Evolutionary conservation across 2,329 filamentous ascomycete species (phyloP).

Genomic region (Exophiala spinifera): DNA sequence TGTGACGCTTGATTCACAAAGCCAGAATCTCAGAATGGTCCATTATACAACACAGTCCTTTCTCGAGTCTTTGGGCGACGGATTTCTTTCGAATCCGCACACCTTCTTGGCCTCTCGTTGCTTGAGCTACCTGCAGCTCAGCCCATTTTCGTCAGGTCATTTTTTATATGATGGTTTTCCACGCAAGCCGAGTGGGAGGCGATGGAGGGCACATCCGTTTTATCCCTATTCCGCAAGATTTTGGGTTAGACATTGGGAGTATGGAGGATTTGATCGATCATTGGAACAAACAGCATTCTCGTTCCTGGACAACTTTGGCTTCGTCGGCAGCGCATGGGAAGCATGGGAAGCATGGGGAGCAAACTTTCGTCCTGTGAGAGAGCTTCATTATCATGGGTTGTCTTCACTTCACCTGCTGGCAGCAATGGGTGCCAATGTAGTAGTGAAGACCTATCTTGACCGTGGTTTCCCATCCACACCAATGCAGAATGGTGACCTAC

Average conservation of each 20-base stretch:
- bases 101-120: conserved; percentile 34
- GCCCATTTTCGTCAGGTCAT: conserved; percentile 26
- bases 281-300: background rate
- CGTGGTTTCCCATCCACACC: background rate
- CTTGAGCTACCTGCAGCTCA: conserved; percentile 39
- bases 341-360: no score
- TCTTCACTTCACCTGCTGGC: conserved; percentile 8
- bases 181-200: background rate
- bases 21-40: conserved; percentile 40
- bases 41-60: conserved; percentile 50
- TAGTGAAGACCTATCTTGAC: conserved; percentile 3
- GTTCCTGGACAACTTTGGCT: background rate
- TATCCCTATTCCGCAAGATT: background rate
- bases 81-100: conserved; percentile 36
- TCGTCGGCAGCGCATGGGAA: background rate
- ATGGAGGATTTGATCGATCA: background rate
- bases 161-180: no score
- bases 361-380: no score
- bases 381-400: background rate
- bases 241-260: background rate
- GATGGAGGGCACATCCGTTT: background rate
- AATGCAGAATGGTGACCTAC: background rate
- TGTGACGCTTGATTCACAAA: conserved; percentile 42
- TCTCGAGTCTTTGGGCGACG: conserved; percentile 34
- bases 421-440: background rate